Conservation (phyloP, 2,329 filamentous ascomycete genomes). For the Thelonectria discophora region DNA sequence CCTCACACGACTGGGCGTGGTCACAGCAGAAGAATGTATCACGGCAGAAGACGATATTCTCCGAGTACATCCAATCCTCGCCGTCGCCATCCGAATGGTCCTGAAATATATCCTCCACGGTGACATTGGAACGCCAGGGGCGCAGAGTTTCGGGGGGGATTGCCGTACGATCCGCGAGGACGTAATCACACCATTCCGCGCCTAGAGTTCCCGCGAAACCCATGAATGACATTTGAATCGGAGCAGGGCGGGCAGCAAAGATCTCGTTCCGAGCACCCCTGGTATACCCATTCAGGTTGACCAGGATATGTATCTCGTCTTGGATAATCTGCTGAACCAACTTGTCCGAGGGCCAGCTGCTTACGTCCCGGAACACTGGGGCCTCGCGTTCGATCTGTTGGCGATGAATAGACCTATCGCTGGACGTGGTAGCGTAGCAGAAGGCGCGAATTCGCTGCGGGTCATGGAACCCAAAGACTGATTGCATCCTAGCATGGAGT, state of each 20-base stretch:
- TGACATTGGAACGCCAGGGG: constrained; percentile 78
- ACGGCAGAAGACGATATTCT: constrained; percentile 94
- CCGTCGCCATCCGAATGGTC: constrained; percentile 73
- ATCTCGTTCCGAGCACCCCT: constrained; percentile 96
- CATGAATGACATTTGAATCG: constrained; percentile 99
- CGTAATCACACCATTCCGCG: constrained; percentile 98
- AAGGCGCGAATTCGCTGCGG: constrained; percentile 78
- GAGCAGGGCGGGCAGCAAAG: constrained; percentile 92
- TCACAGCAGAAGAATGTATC: constrained; percentile 99
- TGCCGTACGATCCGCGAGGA: constrained; percentile 88
- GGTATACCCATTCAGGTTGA: constrained; percentile 99
- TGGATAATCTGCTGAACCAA: constrained; percentile 85
- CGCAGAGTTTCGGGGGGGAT: constrained; percentile 84
- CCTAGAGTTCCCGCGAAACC: constrained; percentile 96
- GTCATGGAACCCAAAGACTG: constrained; percentile 93
- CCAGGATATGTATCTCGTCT: constrained; percentile 91
- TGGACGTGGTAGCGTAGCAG: constrained; percentile 94
- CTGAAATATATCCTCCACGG: constrained; percentile 73
- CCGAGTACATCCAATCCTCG: constrained; percentile 92
- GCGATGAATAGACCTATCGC: constrained; percentile 88
- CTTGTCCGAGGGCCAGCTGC: constrained; percentile 83
- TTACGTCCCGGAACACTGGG: constrained; percentile 89
- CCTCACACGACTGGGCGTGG: constrained; percentile 88
- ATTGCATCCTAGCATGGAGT: constrained; percentile 77
- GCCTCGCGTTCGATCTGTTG: constrained; percentile 93